A percentile compares a stretch with the other conserved stretches of the same genome.
Evolutionary conservation across 768 basidiomycete genomes (phyloP).

Genomic region (Lactarius deliciosus): DNA sequence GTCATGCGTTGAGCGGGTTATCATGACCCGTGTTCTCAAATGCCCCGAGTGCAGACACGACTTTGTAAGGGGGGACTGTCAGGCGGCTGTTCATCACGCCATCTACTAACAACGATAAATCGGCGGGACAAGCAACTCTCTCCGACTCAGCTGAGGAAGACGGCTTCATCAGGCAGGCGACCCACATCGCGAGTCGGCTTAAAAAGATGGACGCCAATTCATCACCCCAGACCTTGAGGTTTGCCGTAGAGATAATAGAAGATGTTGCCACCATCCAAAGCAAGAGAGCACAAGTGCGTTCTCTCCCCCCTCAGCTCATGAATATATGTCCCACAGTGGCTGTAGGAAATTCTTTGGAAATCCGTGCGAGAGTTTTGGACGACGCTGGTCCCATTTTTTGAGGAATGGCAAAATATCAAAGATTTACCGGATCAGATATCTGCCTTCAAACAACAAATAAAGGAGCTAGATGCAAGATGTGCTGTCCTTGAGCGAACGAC

Average conservation of each 20-base stretch:
- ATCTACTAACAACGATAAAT: neutral
- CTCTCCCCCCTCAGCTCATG: neutral
- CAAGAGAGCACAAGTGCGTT: conserved; percentile 17
- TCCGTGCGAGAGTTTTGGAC: conserved; percentile 24
- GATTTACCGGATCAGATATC: neutral
- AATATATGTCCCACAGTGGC: conserved; percentile 1
- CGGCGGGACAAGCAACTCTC: neutral
- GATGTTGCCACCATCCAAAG: conserved; percentile 16
- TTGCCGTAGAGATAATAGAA: conserved; percentile 18
- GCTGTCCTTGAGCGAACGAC: neutral
- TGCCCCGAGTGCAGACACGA: conserved; percentile 21
- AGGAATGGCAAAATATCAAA: neutral
- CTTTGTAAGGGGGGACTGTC: conserved; percentile 4
- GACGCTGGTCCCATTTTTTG: conserved; percentile 1
- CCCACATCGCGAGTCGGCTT: conserved; percentile 16
- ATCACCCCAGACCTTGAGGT: conserved; percentile 12
- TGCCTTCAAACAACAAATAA: neutral
- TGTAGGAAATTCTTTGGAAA: conserved; percentile 21
- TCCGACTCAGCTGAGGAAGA: neutral
- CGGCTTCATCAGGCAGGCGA: conserved; percentile 21
- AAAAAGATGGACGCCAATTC: conserved; percentile 4
- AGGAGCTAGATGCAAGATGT: neutral
- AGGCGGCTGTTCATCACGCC: conserved; percentile 15
- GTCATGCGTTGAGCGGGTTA: conserved; percentile 13
- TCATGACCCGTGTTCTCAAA: neutral